Conservation (phyloP, 306 rosid genomes). For the Trifolium fragiferum region DNA sequence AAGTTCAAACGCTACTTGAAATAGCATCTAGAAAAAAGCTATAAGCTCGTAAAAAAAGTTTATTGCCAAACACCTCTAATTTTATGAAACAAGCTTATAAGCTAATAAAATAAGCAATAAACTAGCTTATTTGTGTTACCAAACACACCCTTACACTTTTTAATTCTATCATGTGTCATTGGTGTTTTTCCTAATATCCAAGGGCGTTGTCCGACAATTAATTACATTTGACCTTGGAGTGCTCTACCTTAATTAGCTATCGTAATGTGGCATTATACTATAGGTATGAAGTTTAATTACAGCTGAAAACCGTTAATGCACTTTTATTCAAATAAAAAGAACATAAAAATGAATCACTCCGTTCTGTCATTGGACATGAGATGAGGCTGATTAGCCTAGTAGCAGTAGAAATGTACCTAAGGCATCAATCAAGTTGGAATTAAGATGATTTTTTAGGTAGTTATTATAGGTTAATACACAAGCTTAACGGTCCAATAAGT, state of each 20-base stretch:
- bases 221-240: conserved; percentile 2
- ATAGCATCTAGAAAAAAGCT: no score
- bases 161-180: not conserved
- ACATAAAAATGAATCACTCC: not conserved
- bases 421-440: not conserved
- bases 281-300: not conserved
- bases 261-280: conserved; percentile 1
- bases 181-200: not conserved
- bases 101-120: no score
- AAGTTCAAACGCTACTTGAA: no score
- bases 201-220: not conserved
- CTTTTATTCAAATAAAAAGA: not conserved
- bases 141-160: no score
- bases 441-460: conserved; percentile 5
- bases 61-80: no score
- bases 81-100: no score
- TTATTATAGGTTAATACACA: not conserved
- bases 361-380: not conserved
- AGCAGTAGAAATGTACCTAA: conserved; percentile 21
- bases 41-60: no score
- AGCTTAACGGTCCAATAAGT: conserved; percentile 28
- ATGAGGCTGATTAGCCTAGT: not conserved
- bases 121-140: no score
- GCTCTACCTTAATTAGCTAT: conserved; percentile 5
- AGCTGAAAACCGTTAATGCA: conserved; percentile 3